Evolutionary conservation across 352 stramenopile genomes (phyloP).

Genomic region (Pythium myriotylum): DNA sequence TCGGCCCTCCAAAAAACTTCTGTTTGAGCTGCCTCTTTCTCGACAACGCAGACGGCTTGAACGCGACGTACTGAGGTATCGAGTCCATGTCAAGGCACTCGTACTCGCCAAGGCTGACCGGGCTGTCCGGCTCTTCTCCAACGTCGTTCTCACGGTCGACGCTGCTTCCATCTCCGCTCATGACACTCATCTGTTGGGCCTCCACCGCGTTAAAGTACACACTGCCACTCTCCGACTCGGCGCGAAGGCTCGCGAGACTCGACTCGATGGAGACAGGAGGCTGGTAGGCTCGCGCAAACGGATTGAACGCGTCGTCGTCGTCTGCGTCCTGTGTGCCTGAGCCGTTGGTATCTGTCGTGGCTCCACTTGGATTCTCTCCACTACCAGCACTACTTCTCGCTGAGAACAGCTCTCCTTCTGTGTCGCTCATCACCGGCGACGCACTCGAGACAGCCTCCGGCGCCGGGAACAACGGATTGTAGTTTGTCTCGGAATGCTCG

Average conservation of each 20-base stretch:
- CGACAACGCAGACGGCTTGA: slow-evolving; percentile 49
- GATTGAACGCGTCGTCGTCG: slow-evolving; percentile 72
- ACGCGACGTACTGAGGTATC: slow-evolving; percentile 74
- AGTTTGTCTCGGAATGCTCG: slow-evolving; percentile 8
- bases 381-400: slow-evolving; percentile 6
- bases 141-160: slow-evolving; percentile 13
- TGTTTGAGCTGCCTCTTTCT: slow-evolving; percentile 23
- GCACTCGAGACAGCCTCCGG: neutral
- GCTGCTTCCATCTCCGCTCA: slow-evolving; percentile 12
- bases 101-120: slow-evolving; percentile 64
- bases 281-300: slow-evolving; percentile 60
- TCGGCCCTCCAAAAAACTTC: slow-evolving; percentile 26
- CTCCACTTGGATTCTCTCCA: slow-evolving; percentile 12
- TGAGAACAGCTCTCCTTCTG: slow-evolving; percentile 15
- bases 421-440: slow-evolving; percentile 13
- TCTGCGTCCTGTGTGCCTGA: neutral
- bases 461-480: slow-evolving; percentile 18
- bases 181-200: slow-evolving; percentile 19
- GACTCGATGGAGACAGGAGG: slow-evolving; percentile 40
- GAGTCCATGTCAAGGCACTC: slow-evolving; percentile 75
- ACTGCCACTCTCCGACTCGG: slow-evolving; percentile 27
- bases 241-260: slow-evolving; percentile 34
- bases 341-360: slow-evolving; percentile 2
- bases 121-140: slow-evolving; percentile 40
- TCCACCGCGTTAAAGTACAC: slow-evolving; percentile 35